Evolutionary conservation across 176 grass and related monocot genomes (phyloP), one percentile per base, ranked within the genome.

Genomic region (Saccharum officinarum): DNA sequence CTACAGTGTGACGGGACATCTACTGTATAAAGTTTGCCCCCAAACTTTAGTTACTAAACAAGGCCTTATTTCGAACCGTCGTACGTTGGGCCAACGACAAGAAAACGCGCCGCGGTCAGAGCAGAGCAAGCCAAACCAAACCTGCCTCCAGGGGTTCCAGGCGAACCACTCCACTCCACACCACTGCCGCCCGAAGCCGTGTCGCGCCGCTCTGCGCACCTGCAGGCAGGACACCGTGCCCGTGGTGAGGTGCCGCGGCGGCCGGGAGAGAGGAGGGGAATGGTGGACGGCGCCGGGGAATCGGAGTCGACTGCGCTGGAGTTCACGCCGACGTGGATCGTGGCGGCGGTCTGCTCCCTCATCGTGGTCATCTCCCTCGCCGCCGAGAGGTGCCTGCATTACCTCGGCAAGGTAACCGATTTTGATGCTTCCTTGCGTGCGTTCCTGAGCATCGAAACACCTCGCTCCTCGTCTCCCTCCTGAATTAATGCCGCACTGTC

Each of bases 241-340:
- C 4, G 67, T 17, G 64, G 79, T 8, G 33, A 34, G 78, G 38
- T 66, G 57, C n/a, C 4, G 76, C 14, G 7, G 2, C n/a, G 38
- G 15, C 0, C 10, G 38, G 5, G n/a, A 17, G 61, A 22, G 39
- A 12, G 41, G 11, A 23, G 1, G 8, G 12, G 41, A 67, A 87
- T 84, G 89, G 81, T 20, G 31, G 81, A 17, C 3, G 57, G 60
- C 28, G 62, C 68, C 22, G 85, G 69, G 25, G 70, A 68, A 49
- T 74, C 22, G 30, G 83, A 26, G 65, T 68, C 44, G 46, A 41
- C 84, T 18, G 83, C 81, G 80, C 88, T 98, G 81, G 93, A 98
- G 86, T 87, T 72, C 84, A 98, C 97, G 39, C 97, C 97, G 47
- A 98, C 97, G 31, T 98, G 97, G 97, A 92, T 98, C 88, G 91